Percentiles rank a stretch among this genome's conserved stretches.
phyloP scores from a whole-genome alignment of 257 asterid species.

The Ajuga chamaepitys region DNA sequence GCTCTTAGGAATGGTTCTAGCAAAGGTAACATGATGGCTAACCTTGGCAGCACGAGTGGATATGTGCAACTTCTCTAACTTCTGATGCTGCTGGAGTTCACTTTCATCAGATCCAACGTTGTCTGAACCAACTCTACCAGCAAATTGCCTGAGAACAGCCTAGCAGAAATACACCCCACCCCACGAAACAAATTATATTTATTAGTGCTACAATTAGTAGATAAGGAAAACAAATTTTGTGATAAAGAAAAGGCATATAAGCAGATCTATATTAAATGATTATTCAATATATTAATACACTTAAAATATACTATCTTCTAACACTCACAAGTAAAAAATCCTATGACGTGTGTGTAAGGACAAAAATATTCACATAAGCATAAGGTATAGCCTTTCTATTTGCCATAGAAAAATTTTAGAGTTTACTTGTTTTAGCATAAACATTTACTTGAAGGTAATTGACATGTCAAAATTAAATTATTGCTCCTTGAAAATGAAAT shows the following conservation, averaged over 20 bases:
- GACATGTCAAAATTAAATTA: background rate
- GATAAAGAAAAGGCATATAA: background rate
- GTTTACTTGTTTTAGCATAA: background rate
- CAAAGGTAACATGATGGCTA: background rate
- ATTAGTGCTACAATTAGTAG: background rate
- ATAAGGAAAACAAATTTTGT: background rate
- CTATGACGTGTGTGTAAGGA: background rate
- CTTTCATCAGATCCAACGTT: conserved; percentile 35
- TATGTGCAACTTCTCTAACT: conserved; percentile 53
- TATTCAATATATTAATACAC: background rate
- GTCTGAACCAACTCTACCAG: conserved; percentile 48
- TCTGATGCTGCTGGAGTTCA: conserved; percentile 46
- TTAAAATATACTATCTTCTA: background rate
- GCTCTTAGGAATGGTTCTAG: background rate
- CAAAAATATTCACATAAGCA: background rate
- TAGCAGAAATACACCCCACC: conserved; percentile 9
- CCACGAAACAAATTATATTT: background rate
- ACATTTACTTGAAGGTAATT: background rate
- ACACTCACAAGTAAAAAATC: background rate
- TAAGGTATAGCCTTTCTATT: background rate
- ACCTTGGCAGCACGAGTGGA: conserved; percentile 87
- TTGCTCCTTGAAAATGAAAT: background rate
- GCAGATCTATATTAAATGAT: background rate
- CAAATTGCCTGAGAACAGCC: conserved; percentile 66
- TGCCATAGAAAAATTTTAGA: background rate